Percentiles rank a stretch among this genome's conserved stretches.
Evolutionary conservation across 805 yeast genomes (phyloP).

Genomic region (Jamesozyma spencerorum): DNA sequence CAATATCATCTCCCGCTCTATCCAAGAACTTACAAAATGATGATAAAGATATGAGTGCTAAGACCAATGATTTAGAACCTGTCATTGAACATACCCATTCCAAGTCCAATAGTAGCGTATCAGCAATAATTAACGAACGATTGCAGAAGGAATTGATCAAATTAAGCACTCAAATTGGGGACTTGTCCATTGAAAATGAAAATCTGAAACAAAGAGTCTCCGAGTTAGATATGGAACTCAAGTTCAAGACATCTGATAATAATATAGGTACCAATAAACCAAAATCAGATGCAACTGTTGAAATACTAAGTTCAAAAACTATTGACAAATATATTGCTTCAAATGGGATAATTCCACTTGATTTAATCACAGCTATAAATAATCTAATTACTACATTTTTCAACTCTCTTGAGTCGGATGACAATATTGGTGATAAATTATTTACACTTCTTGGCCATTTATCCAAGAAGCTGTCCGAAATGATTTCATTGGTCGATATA

Average conservation of each 20-base stretch:
- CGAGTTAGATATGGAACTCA: constrained; percentile 41
- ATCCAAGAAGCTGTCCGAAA: constrained; percentile 11
- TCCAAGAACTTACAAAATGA: too few species aligned
- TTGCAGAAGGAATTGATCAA: constrained; percentile 20
- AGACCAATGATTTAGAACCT: too few species aligned
- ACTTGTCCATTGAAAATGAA: constrained; percentile 28
- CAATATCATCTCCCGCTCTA: too few species aligned
- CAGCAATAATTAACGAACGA: neutral
- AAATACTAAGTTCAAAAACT: constrained; percentile 5
- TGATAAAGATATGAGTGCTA: too few species aligned
- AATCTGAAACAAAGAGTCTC: constrained; percentile 31
- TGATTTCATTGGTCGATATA: constrained; percentile 12
- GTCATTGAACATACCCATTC: too few species aligned
- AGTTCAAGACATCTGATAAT: constrained; percentile 1
- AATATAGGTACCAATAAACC: neutral
- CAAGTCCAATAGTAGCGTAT: too few species aligned
- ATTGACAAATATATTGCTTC: constrained; percentile 8
- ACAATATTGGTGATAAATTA: constrained; percentile 8
- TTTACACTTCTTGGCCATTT: constrained; percentile 16
- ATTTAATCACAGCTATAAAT: constrained; percentile 5
- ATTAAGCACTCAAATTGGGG: constrained; percentile 19
- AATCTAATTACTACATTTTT: neutral
- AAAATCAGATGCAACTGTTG: neutral
- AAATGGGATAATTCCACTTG: constrained; percentile 16
- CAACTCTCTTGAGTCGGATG: neutral